Evolutionary conservation across 768 basidiomycete genomes (phyloP).

Genomic region (Suillus spraguei): DNA sequence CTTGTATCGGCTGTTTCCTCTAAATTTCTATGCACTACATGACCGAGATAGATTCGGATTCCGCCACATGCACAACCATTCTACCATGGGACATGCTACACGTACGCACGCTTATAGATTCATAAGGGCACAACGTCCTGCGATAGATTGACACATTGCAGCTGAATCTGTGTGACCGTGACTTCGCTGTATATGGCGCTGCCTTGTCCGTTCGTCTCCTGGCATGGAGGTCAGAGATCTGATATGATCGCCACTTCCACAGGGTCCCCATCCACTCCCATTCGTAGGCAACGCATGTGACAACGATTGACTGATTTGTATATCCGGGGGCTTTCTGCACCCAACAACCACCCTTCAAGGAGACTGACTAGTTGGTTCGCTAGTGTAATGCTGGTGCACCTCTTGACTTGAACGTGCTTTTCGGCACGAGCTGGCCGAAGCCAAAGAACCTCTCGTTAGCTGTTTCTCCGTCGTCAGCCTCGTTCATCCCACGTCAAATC

Average conservation of each 20-base stretch:
- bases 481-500: neutral
- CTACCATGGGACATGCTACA: too few species aligned
- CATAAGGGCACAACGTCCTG: neutral
- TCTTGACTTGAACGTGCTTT: neutral
- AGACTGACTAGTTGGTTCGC: neutral
- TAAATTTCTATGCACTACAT: too few species aligned
- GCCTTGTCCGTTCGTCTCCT: neutral
- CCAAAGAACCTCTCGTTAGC: neutral
- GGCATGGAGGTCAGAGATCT: neutral
- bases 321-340: neutral
- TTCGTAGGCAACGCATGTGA: slow-evolving; percentile 16
- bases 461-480: neutral
- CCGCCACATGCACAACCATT: too few species aligned
- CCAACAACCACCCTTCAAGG: neutral
- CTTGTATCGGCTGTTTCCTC: too few species aligned
- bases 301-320: neutral
- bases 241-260: slow-evolving; percentile 11
- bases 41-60: too few species aligned
- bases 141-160: neutral
- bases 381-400: neutral
- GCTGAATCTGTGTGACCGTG: neutral
- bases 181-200: neutral
- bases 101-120: too few species aligned
- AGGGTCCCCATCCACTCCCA: slow-evolving; percentile 15
- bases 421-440: neutral